Evolutionary conservation across 2,329 filamentous ascomycete genomes (phyloP).

Genomic region (Paecilomyces sp.): DNA sequence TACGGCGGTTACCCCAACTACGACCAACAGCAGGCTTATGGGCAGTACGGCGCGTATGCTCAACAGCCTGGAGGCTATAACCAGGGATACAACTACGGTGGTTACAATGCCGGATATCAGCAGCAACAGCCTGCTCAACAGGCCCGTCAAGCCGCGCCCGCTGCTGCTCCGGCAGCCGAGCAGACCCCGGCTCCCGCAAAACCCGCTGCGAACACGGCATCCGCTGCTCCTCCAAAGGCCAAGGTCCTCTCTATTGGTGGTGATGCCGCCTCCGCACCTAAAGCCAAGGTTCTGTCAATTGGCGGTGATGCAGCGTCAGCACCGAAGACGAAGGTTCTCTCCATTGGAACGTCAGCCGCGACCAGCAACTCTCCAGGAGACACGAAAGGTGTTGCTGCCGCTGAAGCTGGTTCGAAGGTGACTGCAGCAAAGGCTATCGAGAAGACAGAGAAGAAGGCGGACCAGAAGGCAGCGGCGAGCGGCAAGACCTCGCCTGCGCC

Average conservation of each 20-base stretch:
- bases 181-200: constrained; percentile 39
- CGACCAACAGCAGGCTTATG: constrained; percentile 38
- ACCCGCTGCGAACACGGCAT: constrained; percentile 14
- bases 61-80: constrained; percentile 41
- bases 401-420: constrained; percentile 72
- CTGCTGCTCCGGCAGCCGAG: constrained; percentile 37
- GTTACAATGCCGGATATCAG: constrained; percentile 33
- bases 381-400: constrained; percentile 38
- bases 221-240: constrained; percentile 41
- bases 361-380: constrained; percentile 32
- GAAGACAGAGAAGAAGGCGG: constrained; percentile 68
- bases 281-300: constrained; percentile 56
- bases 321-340: constrained; percentile 67
- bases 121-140: constrained; percentile 36
- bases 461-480: constrained; percentile 42
- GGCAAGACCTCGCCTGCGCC: constrained; percentile 75
- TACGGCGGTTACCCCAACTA: constrained; percentile 53
- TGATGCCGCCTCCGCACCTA: constrained; percentile 42
- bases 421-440: constrained; percentile 83
- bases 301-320: constrained; percentile 45
- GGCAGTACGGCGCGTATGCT: constrained; percentile 41
- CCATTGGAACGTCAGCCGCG: constrained; percentile 53
- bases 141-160: constrained; percentile 43
- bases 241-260: constrained; percentile 58
- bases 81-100: constrained; percentile 39